phyloP scores from a whole-genome alignment of 805 yeast genomes.

The Groenewaldozyma tartarivorans region DNA sequence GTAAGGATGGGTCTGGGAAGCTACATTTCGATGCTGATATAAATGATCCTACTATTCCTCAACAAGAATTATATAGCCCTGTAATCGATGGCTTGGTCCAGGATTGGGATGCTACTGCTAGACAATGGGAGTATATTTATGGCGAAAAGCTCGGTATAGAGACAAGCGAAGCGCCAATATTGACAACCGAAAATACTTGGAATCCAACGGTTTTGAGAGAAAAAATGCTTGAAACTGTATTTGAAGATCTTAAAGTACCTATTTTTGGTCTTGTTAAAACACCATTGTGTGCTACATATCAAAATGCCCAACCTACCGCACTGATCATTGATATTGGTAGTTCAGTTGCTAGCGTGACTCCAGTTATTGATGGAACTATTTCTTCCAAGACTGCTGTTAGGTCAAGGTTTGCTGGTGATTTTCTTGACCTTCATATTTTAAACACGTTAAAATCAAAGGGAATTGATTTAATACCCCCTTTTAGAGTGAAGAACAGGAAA shows the following conservation, averaged over 20 bases:
- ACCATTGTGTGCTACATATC: conserved; percentile 52
- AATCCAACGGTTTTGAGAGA: conserved; percentile 48
- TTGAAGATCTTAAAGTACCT: conserved; percentile 67
- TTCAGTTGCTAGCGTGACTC: conserved; percentile 50
- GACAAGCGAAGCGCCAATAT: conserved; percentile 56
- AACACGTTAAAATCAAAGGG: conserved; percentile 34
- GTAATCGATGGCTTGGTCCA: conserved; percentile 28
- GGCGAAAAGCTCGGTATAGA: conserved; percentile 38
- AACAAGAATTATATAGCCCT: conserved; percentile 27
- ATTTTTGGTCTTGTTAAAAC: conserved; percentile 64
- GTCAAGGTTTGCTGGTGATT: conserved; percentile 61
- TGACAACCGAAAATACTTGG: conserved; percentile 60
- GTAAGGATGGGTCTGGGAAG: conserved; percentile 23
- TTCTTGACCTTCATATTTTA: conserved; percentile 54
- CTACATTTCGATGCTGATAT: conserved; percentile 31
- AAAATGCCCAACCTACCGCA: conserved; percentile 58
- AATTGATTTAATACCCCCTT: conserved; percentile 27
- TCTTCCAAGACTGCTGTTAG: conserved; percentile 36
- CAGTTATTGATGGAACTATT: conserved; percentile 43
- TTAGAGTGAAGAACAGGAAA: conserved; percentile 28
- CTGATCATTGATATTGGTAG: conserved; percentile 76
- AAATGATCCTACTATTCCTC: conserved; percentile 30
- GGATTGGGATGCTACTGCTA: conserved; percentile 59
- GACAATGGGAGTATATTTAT: conserved; percentile 62
- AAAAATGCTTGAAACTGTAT: conserved; percentile 59